Evolutionary conservation across 192 early-diverging fungal genomes (phyloP), one percentile per base, ranked within the genome.

Genomic region (Linnemannia exigua): DNA sequence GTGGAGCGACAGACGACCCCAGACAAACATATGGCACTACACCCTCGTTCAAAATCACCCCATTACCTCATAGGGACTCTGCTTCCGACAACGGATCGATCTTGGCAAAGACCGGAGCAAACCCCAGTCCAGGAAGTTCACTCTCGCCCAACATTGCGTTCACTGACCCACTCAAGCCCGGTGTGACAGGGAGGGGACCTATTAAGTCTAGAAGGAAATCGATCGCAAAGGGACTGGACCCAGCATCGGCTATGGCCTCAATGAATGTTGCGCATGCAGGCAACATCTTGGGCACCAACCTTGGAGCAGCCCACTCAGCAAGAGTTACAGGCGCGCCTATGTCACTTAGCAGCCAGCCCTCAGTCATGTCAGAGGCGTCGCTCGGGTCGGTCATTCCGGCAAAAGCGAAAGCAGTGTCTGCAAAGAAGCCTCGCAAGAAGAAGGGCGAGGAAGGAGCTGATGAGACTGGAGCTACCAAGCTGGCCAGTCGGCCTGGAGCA

Each of bases 191-290:
- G 50, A 54, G 84, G 22, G 84, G 84, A 38, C 84, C 84, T 0
- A 86, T 86, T 38, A 86, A 86, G 54, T 86, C 84, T 1, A 17
- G 84, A 63, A 86, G 84, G 44, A 86, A 86, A 38, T 86, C 84
- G 6, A 80, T 86, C 48, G 84, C 84, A 31, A 86, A 86, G 47
- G 84, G 78, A 35, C 33, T 86, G 31, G 84, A 86, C 33, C 74
- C 83, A 33, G 72, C 67, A 36, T 74, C 82, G 5, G 69, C 67
- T 8, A 50, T 79, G 63, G 67, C 70, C 7, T 85, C 82, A 4
- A 75, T 76, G 63, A 41, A 73, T 46, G 66, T 41, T 35, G 61
- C 77, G 7, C 84, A 86, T 15, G 19, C 54, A 14, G 50, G 78
- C 11, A 71, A 61, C 61, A 77, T 84, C 37, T 68, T 77, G 47